phyloP scores from a whole-genome alignment of 176 grass and related monocot species.

The Melocanna baccifera region DNA sequence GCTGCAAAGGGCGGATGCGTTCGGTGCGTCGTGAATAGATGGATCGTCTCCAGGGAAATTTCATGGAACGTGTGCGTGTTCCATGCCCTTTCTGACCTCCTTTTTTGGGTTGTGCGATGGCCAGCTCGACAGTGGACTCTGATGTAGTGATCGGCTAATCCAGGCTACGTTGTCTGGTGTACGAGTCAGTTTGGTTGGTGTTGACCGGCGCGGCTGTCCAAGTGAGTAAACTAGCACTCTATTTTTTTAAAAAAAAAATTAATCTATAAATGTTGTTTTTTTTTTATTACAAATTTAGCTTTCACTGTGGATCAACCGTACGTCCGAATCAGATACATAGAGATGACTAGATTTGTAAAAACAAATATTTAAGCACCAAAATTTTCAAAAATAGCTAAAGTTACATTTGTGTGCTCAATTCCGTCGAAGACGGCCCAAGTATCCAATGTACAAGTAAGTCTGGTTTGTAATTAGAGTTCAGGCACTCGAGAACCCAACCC shows the following conservation, averaged over 20 bases:
- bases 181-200: neutral
- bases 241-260: too few species aligned
- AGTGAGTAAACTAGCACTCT: too few species aligned
- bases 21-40: neutral
- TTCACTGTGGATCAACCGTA: too few species aligned
- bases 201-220: too few species aligned
- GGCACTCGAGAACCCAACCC: neutral
- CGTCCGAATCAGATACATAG: too few species aligned
- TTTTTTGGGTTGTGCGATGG: neutral
- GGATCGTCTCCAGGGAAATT: neutral
- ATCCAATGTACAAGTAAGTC: neutral
- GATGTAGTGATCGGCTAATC: neutral
- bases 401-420: too few species aligned
- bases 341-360: too few species aligned
- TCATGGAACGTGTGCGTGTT: neutral
- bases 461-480: neutral
- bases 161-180: neutral
- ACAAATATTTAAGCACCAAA: too few species aligned
- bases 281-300: too few species aligned
- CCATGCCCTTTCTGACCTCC: neutral
- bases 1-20: neutral
- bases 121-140: neutral
- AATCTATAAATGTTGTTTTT: too few species aligned
- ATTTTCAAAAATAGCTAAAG: too few species aligned
- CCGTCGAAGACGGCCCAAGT: too few species aligned